Base-by-base conservation (phyloP, 2,329 filamentous ascomycete species). In the Paramyrothecium roridum region DNA sequence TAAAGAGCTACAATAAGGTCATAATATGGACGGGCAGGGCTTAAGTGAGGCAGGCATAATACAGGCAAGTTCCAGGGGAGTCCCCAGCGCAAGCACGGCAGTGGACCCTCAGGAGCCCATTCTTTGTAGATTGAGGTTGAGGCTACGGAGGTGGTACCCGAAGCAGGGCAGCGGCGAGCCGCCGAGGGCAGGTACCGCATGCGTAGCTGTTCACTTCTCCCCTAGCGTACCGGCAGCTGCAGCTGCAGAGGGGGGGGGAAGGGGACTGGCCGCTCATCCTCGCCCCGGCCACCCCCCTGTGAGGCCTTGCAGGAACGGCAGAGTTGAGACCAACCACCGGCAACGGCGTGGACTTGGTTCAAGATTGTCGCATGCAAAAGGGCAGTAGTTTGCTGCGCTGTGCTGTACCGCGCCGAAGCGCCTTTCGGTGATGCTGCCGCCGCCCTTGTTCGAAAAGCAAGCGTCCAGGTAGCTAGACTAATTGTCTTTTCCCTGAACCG, bases 341-440 rank as follows among this genome's bases (percentile, higher is more conserved):
- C 37, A 16, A 43, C 37, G 13, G n/a, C 37, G 16, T 16, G 37
- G 37, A 16, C 12, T 43, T 17, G 37, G 16, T 43, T 13, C 37
- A 19, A 43, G 37, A 43, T 13, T 43, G 37, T 19, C n/a, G 37
- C 37, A 43, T 43, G 37, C 37, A 19, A 43, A 43, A 43, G n/a
- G 13, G n/a, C 37, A 43, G 37, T 43, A 43, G 37, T 48, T 48
- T 48, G 54, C 52, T 56, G 56, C 54, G 56, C 52, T 43, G 56
- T 56, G 51, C 56, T 55, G 49, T n/a, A 43, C 48, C 43, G 51
- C 37, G 45, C 47, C 17, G 19, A 21, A 45, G 33, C 52, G 51
- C 48, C 26, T 10, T 10, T 30, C 26, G 26, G 26, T 10, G 6
- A 30, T 30, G 26, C 26, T 30, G 26, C 26, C 26, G 26, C 26